Base-by-base conservation (phyloP, 2,329 filamentous ascomycete species). In the Fusarium chuoi region DNA sequence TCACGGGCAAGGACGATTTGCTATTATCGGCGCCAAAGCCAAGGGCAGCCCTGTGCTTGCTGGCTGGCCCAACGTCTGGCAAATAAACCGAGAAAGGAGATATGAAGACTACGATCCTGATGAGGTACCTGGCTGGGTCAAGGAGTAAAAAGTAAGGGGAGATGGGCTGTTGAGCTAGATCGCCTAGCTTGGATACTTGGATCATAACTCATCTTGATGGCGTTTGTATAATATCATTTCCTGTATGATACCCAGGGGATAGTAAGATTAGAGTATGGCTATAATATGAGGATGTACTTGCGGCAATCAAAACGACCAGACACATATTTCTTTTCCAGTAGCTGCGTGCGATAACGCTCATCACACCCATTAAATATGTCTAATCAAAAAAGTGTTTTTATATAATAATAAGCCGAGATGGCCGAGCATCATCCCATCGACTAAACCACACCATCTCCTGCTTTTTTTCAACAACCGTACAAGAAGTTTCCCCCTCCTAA, bases 91-190 rank as follows among this genome's bases (percentile, higher is more conserved):
- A 51, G 86, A 88, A 39, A 89, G 89, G 73, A 88, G 90, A 62
- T 87, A 86, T 49, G 87, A 88, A 51, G 86, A 88, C 1, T 83
- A 84, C 44, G 88, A 90, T 64, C 89, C 95, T n/a, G 83, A 86
- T 7, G 88, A 89, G 49, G 91, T 95, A 42, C 92, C 93, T 0
- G 94, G 93, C 2, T 96, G 93, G 94, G 93, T 95, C 14, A 89
- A 87, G 73, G 83, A 75, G 26, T 82, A 62, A 78, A 18, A 28
- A 45, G 18, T 35, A 45, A 39, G 35, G 30, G 14, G 17, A 35
- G 18, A 35, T 61, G 54, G 41, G 51, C 41, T 15, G 30, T 57
- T 36, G 28, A 39, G 35, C 52, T 68, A 45, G 52, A 45, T 35
- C 42, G 46, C 41, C 52, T 65, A 60, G 58, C 52, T 66, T 62